Evolutionary conservation across 768 basidiomycete genomes (phyloP), one percentile per base, ranked within the genome.

Genomic region (Dioszegia aurantiaca): DNA sequence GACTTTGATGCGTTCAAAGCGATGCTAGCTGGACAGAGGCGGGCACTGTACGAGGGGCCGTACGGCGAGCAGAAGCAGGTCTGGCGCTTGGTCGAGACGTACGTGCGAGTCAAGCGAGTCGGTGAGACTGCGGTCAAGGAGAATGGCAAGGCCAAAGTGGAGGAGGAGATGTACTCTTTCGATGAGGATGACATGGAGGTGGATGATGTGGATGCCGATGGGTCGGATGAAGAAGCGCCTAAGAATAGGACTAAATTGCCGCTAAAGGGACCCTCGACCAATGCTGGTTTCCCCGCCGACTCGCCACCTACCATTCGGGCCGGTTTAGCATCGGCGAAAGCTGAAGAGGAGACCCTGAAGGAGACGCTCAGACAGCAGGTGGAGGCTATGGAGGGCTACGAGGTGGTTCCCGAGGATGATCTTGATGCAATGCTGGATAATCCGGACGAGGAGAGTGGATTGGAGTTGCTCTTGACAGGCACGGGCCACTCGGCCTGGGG

Each of bases 1-100:
- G 86, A 87, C 6, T 97, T 94, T 68, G 85, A 87, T 23, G 82
- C 82, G 21, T 80, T 93, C 57, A 80, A 78, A 45, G 78, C 77
- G 58, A 80, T 79, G 77, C 64, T 80, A 10, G 74, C 70, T 21
- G 79, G 79, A 0, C 67, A 75, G 37, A 39, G 89, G n/a, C 80
- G 82, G 6, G 89, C 88, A 9, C 77, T 94, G n/a, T 84, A 88
- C 64, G 83, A 84, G 41, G 86, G 87, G 43, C 80, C 85, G 46
- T 85, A 89, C 26, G 89, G 87, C 0, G 83, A 87, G 64, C 91
- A 97, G 74, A 85, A 83, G 17, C 92, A 95, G 70, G 90, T 90
- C 0, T 94, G 91, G 90, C 87, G 85, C 68, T 77, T 95, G 24
- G 69, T 43, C 9, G 72, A 76, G 56, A 73, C 72, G 9, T 73